These are phyloP conservation scores for Kwoniella heveanensis DNA, from an alignment of 768 basidiomycete species.

Conservation along the genomic window DNA sequence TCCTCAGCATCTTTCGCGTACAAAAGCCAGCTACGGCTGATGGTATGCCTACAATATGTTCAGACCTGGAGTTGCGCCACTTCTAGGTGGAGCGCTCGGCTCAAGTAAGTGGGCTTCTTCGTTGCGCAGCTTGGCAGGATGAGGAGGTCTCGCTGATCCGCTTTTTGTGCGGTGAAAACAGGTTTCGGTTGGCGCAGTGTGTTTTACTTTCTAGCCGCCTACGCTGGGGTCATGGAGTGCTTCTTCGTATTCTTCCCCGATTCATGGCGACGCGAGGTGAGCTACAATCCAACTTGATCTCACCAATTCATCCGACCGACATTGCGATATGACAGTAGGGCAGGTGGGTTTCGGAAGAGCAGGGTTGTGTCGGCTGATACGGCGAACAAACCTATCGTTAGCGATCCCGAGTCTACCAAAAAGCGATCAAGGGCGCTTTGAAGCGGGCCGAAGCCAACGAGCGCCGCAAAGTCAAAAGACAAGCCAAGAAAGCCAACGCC, in stretches of 20 bases:
- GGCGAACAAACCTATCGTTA: neutral
- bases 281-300: neutral
- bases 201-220: constrained; percentile 78
- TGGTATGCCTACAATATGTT: neutral
- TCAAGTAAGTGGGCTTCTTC: constrained; percentile 26
- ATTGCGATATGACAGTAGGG: too few relatives aligned
- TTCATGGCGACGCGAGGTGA: constrained; percentile 71
- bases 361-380: neutral
- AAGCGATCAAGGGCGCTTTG: constrained; percentile 61
- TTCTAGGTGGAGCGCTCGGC: constrained; percentile 44
- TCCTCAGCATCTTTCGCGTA: neutral
- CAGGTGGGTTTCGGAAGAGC: too few relatives aligned
- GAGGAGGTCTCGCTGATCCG: too few relatives aligned
- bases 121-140: too few relatives aligned
- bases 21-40: too few relatives aligned
- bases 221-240: constrained; percentile 63
- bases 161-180: too few relatives aligned
- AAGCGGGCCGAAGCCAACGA: constrained; percentile 45
- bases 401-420: constrained; percentile 77
- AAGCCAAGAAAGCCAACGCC: constrained; percentile 34
- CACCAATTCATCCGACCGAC: too few relatives aligned
- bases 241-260: constrained; percentile 74
- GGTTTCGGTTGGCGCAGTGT: constrained; percentile 74
- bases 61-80: constrained; percentile 55
- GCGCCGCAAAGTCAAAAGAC: constrained; percentile 23